Percentiles rank a stretch among this genome's conserved stretches.
Evolutionary conservation across 2,329 filamentous ascomycete genomes (phyloP).

Genomic region (Boeremia exigua): DNA sequence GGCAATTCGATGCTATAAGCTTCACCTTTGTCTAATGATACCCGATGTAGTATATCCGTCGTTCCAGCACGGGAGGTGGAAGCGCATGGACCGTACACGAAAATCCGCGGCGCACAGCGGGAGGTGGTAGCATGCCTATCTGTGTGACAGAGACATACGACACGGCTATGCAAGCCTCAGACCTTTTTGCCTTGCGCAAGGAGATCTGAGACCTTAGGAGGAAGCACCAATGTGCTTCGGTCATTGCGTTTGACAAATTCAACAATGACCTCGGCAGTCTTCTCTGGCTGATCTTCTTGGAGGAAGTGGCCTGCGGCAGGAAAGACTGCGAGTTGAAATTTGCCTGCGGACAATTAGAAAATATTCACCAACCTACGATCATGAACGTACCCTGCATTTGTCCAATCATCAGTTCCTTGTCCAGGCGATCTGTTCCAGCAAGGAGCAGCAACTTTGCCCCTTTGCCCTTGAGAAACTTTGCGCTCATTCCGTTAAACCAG

Average conservation of each 20-base stretch:
- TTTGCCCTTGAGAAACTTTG: slow-evolving; percentile 81
- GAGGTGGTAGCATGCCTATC: neutral
- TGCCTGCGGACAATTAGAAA: slow-evolving; percentile 61
- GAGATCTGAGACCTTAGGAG: slow-evolving; percentile 77
- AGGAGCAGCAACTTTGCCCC: slow-evolving; percentile 86
- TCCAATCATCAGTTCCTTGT: slow-evolving; percentile 91
- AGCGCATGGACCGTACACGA: neutral
- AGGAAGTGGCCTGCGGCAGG: slow-evolving; percentile 96
- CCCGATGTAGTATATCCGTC: slow-evolving; percentile 3
- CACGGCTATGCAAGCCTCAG: slow-evolving; percentile 26
- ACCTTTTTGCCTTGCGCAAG: slow-evolving; percentile 59
- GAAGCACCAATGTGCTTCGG: slow-evolving; percentile 80
- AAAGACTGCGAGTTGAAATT: slow-evolving; percentile 94
- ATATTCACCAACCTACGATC: neutral
- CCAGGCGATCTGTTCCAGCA: slow-evolving; percentile 86
- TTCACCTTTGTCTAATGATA: slow-evolving; percentile 14
- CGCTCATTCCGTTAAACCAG: slow-evolving; percentile 89
- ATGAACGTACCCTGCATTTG: slow-evolving; percentile 85
- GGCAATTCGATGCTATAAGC: neutral
- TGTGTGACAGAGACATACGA: neutral
- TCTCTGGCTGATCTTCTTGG: slow-evolving; percentile 92
- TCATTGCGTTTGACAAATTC: slow-evolving; percentile 96
- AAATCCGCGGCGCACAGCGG: neutral
- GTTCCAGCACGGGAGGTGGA: neutral
- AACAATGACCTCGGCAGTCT: slow-evolving; percentile 81